Evolutionary conservation across 2,329 filamentous ascomycete genomes (phyloP).

Genomic region (Aaosphaeria arxii): DNA sequence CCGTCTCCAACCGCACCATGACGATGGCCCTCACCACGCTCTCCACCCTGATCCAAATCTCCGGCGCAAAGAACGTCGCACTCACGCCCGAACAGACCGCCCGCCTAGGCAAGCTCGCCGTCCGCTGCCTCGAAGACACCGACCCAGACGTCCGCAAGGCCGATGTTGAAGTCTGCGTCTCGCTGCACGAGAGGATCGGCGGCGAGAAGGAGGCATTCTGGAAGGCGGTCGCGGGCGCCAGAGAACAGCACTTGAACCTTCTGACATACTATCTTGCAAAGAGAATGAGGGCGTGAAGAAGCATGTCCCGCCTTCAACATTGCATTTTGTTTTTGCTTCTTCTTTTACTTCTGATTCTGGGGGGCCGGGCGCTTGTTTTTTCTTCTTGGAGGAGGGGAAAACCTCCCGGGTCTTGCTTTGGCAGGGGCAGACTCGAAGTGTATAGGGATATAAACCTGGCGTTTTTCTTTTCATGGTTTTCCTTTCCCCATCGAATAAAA

Average conservation of each 20-base stretch:
- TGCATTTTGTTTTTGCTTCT: too few species aligned
- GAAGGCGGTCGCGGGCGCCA: constrained; percentile 60
- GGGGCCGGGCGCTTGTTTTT: too few species aligned
- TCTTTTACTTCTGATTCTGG: too few species aligned
- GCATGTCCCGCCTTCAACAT: too few species aligned
- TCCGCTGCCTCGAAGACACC: constrained; percentile 35
- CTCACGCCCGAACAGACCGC: constrained; percentile 33
- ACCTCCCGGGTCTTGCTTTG: too few species aligned
- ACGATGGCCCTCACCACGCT: constrained; percentile 42
- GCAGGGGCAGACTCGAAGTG: too few species aligned
- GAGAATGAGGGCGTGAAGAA: constrained; percentile 18
- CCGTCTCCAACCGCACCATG: constrained; percentile 27
- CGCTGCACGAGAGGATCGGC: constrained; percentile 55
- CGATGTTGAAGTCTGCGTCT: constrained; percentile 75
- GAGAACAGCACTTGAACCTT: constrained; percentile 71
- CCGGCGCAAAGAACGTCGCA: constrained; percentile 25
- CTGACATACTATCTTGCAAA: constrained; percentile 77
- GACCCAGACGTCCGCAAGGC: constrained; percentile 57
- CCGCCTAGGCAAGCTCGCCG: constrained; percentile 38
- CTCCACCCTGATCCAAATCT: constrained; percentile 32
- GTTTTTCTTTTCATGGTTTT: too few species aligned
- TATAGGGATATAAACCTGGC: too few species aligned
- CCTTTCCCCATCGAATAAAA: too few species aligned
- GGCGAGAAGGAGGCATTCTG: constrained; percentile 58
- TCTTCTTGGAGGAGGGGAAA: too few species aligned